Conservation (phyloP, 2,329 filamentous ascomycete species). For the Trichophyton mentagrophytes region DNA sequence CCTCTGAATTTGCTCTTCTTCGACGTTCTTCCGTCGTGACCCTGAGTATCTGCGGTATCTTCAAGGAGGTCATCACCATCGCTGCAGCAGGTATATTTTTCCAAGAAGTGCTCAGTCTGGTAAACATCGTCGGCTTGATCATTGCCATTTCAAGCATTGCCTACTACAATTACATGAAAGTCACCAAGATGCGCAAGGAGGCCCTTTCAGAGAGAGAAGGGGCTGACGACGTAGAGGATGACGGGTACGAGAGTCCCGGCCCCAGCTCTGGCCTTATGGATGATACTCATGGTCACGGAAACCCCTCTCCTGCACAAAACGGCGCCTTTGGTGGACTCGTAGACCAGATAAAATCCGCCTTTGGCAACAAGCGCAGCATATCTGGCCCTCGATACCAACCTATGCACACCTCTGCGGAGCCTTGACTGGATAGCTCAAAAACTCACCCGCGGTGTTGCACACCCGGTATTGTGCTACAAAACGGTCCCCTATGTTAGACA, state of each 20-base stretch:
- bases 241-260: not conserved
- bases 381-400: not conserved
- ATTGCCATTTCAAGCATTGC: constrained; percentile 78
- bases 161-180: constrained; percentile 91
- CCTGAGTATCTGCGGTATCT: constrained; percentile 90
- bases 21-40: constrained; percentile 94
- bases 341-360: not conserved
- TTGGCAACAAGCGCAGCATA: not conserved
- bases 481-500: not conserved
- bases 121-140: constrained; percentile 80
- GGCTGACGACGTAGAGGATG: not conserved
- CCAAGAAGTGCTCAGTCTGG: constrained; percentile 68
- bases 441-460: not conserved
- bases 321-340: not conserved
- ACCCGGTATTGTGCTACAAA: not conserved
- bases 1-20: constrained; percentile 86
- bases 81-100: constrained; percentile 77
- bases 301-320: not conserved
- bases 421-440: not conserved
- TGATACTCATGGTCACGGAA: not conserved
- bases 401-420: not conserved
- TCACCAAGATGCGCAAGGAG: constrained; percentile 72
- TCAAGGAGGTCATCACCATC: constrained; percentile 97
- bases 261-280: not conserved
- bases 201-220: constrained; percentile 38